Percentiles rank a stretch among this genome's conserved stretches.
Evolutionary conservation across 371 early-diverging fungal genomes (phyloP).

Genomic region (Dichotomocladium elegans): DNA sequence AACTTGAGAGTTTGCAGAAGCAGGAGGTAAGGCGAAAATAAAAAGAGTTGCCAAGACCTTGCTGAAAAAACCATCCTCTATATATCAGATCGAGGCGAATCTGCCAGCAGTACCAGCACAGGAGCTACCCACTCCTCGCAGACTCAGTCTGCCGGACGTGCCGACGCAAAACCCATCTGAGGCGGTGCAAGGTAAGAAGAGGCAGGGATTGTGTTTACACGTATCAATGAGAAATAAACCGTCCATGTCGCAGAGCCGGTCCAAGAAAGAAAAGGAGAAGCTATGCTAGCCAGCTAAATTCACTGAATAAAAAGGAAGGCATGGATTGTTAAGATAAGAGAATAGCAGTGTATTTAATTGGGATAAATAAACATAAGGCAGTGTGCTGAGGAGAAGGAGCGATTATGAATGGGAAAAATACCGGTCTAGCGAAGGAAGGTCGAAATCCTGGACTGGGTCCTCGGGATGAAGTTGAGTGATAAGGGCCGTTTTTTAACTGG

Average conservation of each 20-base stretch:
- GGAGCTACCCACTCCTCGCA: slow-evolving; percentile 13
- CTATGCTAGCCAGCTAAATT: slow-evolving; percentile 3
- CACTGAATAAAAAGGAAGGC: not conserved
- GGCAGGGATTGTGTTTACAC: too few relatives aligned
- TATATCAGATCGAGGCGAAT: slow-evolving; percentile 24
- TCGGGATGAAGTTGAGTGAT: not conserved
- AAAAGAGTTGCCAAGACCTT: not conserved
- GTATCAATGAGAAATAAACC: not conserved
- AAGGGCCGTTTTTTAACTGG: not conserved
- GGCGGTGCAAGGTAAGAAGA: slow-evolving; percentile 6
- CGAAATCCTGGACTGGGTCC: not conserved
- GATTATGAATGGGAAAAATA: not conserved
- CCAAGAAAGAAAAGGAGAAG: slow-evolving; percentile 1
- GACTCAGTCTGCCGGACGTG: slow-evolving; percentile 23
- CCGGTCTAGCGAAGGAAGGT: not conserved
- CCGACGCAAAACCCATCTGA: slow-evolving; percentile 25
- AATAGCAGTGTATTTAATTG: too few relatives aligned
- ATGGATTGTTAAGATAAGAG: not conserved
- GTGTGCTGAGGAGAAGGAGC: too few relatives aligned
- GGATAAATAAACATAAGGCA: not conserved
- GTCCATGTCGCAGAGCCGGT: not conserved
- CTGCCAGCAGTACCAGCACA: slow-evolving; percentile 32
- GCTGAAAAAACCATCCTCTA: not conserved
- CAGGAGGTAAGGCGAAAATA: slow-evolving; percentile 31
- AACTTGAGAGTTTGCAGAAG: slow-evolving; percentile 65